Evolutionary conservation across 805 yeast species (phyloP).

Genomic region (Candida xyloterini): DNA sequence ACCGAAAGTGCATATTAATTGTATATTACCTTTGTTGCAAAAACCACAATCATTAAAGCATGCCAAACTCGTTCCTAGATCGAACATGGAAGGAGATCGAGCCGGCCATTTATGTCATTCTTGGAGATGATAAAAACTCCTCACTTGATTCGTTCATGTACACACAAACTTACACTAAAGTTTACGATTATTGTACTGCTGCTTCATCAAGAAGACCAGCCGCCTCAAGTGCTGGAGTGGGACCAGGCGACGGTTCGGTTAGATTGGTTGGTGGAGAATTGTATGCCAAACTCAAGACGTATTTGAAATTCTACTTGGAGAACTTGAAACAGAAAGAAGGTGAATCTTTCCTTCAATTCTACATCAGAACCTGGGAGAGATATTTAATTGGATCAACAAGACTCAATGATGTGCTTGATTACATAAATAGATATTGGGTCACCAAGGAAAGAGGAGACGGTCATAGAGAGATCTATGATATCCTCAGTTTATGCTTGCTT

Average conservation of each 20-base stretch:
- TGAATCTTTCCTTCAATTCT: slow-evolving; percentile 75
- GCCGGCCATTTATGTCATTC: slow-evolving; percentile 67
- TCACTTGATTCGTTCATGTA: slow-evolving; percentile 71
- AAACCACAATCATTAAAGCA: slow-evolving; percentile 1
- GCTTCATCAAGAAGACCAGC: slow-evolving; percentile 55
- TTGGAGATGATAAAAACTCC: slow-evolving; percentile 63
- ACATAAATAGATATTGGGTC: slow-evolving; percentile 97
- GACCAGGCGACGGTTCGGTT: slow-evolving; percentile 29
- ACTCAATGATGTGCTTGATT: slow-evolving; percentile 89
- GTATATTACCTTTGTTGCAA: neutral
- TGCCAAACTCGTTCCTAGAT: slow-evolving; percentile 26
- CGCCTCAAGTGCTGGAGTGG: slow-evolving; percentile 18
- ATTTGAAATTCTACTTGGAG: slow-evolving; percentile 58
- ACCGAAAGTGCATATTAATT: neutral
- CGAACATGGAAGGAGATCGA: slow-evolving; percentile 73
- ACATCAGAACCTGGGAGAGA: slow-evolving; percentile 85
- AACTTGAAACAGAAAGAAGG: slow-evolving; percentile 47
- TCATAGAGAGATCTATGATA: slow-evolving; percentile 83
- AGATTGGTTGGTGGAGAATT: slow-evolving; percentile 83
- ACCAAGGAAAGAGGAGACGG: slow-evolving; percentile 94
- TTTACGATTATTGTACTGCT: slow-evolving; percentile 88
- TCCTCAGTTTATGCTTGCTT: slow-evolving; percentile 79
- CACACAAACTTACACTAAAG: slow-evolving; percentile 88
- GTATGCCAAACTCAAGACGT: slow-evolving; percentile 66
- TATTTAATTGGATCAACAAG: slow-evolving; percentile 89